These are phyloP conservation scores for Mycena polygramma DNA, from an alignment of 768 basidiomycete genomes.

Conservation along the genomic window DNA sequence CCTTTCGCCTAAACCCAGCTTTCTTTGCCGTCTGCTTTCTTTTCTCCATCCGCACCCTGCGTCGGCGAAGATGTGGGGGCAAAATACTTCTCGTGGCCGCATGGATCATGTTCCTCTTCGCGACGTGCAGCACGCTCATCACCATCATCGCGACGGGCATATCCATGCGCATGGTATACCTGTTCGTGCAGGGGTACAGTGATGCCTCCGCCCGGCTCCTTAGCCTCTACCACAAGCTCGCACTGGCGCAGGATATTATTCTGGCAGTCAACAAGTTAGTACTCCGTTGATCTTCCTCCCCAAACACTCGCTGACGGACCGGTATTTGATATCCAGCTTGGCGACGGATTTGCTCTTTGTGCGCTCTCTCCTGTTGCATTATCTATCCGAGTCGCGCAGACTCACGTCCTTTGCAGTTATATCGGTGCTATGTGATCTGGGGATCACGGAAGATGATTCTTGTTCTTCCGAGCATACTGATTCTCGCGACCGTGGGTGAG, in stretches of 20 bases:
- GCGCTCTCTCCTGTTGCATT: neutral
- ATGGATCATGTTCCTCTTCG: conserved; percentile 22
- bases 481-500: conserved; percentile 19
- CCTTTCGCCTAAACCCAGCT: neutral
- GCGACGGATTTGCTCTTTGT: conserved; percentile 27
- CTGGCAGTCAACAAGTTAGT: conserved; percentile 23
- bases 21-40: conserved; percentile 21
- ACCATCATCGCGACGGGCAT: neutral
- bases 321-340: neutral
- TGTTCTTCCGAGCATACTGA: neutral
- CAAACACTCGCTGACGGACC: neutral
- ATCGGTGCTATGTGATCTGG: conserved; percentile 30
- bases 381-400: neutral
- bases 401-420: conserved; percentile 6
- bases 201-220: neutral
- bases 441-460: conserved; percentile 16
- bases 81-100: neutral
- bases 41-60: conserved; percentile 17
- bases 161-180: conserved; percentile 18
- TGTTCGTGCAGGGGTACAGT: conserved; percentile 3
- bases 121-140: neutral
- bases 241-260: conserved; percentile 24
- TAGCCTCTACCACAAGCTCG: conserved; percentile 7
- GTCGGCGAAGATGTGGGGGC: neutral
- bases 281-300: neutral